Conservation (phyloP, 768 basidiomycete species). For the Termitomyces sp. region DNA sequence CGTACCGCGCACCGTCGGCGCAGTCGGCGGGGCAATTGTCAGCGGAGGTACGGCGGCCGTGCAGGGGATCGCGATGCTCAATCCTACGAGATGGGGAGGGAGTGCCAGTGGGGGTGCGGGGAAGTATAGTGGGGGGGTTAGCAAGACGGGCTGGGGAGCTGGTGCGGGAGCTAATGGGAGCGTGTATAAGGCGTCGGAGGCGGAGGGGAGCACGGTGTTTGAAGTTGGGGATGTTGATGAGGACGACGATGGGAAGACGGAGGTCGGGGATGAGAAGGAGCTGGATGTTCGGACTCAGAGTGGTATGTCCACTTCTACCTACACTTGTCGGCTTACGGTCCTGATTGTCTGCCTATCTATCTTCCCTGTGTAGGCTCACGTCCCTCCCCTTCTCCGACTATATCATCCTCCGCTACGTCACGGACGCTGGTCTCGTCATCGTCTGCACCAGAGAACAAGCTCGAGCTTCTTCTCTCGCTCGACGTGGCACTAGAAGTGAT, state of each 20-base stretch:
- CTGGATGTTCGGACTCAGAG: constrained; percentile 14
- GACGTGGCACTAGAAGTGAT: constrained; percentile 91
- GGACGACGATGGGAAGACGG: constrained; percentile 26
- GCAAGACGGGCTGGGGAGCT: constrained; percentile 21
- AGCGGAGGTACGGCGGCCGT: constrained; percentile 77
- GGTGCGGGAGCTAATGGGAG: constrained; percentile 21
- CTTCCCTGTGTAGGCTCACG: neutral
- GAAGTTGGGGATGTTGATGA: constrained; percentile 47
- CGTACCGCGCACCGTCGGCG: constrained; percentile 79
- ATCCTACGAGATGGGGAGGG: constrained; percentile 86
- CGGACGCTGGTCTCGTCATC: constrained; percentile 6
- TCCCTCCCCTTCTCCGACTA: constrained; percentile 8
- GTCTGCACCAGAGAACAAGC: constrained; percentile 30
- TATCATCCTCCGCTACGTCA: constrained; percentile 1
- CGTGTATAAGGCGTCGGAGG: constrained; percentile 30
- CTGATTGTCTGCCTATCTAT: neutral
- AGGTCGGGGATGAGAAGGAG: constrained; percentile 6
- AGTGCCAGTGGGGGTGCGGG: neutral
- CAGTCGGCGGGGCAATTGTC: constrained; percentile 64
- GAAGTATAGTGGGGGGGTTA: constrained; percentile 15
- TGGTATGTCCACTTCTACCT: neutral
- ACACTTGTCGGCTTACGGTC: neutral
- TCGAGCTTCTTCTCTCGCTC: constrained; percentile 89
- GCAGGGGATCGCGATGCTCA: constrained; percentile 85
- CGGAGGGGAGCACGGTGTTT: constrained; percentile 46